Conservation (phyloP, 106 monocot species). For the Allium cepa region DNA sequence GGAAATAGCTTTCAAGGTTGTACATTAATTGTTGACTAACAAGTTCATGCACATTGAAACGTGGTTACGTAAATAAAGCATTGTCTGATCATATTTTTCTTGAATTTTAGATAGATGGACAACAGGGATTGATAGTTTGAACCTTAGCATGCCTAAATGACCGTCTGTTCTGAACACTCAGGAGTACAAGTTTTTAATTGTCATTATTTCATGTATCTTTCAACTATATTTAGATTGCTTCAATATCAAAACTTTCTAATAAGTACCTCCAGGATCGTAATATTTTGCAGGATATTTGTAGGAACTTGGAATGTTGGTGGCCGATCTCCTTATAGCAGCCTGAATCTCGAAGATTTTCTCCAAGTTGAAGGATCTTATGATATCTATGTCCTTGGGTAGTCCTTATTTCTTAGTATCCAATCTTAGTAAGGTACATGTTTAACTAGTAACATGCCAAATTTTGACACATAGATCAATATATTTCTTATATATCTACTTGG, state of each 20-base stretch:
- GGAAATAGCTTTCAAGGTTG: conserved; percentile 75
- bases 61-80: no score
- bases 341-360: conserved; percentile 77
- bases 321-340: conserved; percentile 51
- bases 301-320: conserved; percentile 99
- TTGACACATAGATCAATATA: no score
- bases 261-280: no score
- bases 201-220: not conserved
- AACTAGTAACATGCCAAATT: no score
- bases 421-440: no score
- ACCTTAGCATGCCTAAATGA: conserved; percentile 19
- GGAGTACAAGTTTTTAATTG: conserved; percentile 34
- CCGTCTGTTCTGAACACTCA: conserved; percentile 22
- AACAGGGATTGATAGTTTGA: conserved; percentile 50
- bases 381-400: conserved; percentile 87
- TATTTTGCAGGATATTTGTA: conserved; percentile 65
- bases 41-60: no score
- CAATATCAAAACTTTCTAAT: no score
- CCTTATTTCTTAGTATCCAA: not conserved
- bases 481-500: no score
- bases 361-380: conserved; percentile 74
- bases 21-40: no score
- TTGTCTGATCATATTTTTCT: conserved; percentile 10
- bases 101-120: conserved; percentile 48
- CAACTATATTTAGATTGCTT: no score